A percentile compares a stretch with the other conserved stretches of the same genome.
phyloP scores from a whole-genome alignment of 2,329 filamentous ascomycete genomes.

The Cercospora citrullina region DNA sequence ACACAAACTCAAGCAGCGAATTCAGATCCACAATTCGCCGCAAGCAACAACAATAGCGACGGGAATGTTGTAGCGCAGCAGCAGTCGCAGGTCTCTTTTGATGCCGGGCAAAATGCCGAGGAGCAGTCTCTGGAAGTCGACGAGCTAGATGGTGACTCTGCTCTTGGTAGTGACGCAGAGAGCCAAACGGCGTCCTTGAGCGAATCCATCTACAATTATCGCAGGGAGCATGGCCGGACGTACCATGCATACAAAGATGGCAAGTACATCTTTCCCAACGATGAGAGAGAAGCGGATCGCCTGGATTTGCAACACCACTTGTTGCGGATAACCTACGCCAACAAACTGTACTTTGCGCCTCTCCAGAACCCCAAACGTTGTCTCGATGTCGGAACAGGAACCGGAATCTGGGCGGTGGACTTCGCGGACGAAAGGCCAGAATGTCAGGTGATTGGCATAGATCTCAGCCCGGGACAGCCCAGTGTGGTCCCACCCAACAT shows the following conservation, averaged over 20 bases:
- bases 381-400: conserved; percentile 56
- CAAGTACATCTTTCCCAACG: conserved; percentile 46
- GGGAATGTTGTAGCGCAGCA: background rate
- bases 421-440: conserved; percentile 48
- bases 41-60: conserved; percentile 1
- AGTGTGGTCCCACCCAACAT: conserved; percentile 59
- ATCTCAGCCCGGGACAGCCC: conserved; percentile 54
- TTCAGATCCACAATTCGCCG: background rate
- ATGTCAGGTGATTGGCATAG: conserved; percentile 47
- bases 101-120: conserved; percentile 32
- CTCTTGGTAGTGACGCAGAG: conserved; percentile 40
- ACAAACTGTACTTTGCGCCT: conserved; percentile 50
- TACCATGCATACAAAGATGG: conserved; percentile 45
- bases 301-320: conserved; percentile 47
- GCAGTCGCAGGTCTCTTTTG: conserved; percentile 6
- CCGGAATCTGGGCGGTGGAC: conserved; percentile 60
- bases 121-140: conserved; percentile 42
- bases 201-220: conserved; percentile 42
- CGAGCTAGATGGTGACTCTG: conserved; percentile 40
- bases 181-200: conserved; percentile 39
- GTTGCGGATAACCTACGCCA: conserved; percentile 51
- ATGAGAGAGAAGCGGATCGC: conserved; percentile 43
- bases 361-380: conserved; percentile 45
- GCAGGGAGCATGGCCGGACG: conserved; percentile 41
- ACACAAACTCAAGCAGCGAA: background rate